Conservation (phyloP, 331 rosid genomes). For the Malus hybrid region DNA sequence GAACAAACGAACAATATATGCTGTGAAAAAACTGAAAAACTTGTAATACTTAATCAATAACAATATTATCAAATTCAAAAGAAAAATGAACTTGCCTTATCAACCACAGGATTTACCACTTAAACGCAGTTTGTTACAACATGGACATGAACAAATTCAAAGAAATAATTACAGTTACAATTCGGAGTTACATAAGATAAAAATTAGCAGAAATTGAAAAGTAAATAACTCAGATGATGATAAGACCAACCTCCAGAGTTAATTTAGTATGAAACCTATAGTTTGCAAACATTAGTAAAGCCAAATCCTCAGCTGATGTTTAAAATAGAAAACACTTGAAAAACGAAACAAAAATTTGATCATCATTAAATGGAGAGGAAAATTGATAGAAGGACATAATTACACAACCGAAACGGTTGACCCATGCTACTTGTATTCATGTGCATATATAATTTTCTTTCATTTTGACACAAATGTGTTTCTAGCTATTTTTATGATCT, state of each 20-base stretch:
- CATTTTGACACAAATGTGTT: background rate
- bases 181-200: background rate
- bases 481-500: background rate
- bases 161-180: no score
- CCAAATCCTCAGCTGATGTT: background rate
- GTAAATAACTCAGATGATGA: background rate
- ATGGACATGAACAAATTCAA: background rate
- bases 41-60: no score
- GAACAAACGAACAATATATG: no score
- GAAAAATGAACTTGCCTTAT: background rate
- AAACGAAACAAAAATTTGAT: background rate
- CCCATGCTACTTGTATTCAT: no score
- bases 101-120: background rate
- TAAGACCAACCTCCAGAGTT: background rate
- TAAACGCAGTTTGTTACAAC: background rate
- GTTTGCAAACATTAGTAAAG: background rate
- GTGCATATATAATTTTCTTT: no score
- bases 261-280: background rate
- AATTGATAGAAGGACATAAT: no score
- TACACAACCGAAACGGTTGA: background rate
- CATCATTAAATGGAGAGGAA: background rate
- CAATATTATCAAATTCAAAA: no score
- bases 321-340: background rate
- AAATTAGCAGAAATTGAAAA: background rate
- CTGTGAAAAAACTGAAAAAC: no score